Evolutionary conservation across 345 rosid species (phyloP).

Genomic region (Populus euphratica): DNA sequence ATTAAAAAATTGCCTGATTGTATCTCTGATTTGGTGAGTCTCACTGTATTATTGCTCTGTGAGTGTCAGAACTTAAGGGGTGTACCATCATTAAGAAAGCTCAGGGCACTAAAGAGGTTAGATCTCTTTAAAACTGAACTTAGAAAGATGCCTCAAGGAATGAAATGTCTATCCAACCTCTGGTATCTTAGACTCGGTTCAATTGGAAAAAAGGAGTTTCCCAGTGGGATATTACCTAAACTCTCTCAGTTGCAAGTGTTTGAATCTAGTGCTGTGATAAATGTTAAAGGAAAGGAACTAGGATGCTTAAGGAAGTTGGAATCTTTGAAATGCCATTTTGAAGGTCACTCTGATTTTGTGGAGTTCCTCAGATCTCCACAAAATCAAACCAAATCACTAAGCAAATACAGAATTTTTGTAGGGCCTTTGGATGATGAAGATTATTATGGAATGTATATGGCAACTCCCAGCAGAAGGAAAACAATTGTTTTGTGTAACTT

Average conservation of each 20-base stretch:
- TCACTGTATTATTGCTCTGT: too few species aligned
- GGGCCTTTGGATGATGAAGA: neutral
- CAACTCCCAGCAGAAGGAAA: too few species aligned
- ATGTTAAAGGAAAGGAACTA: slow-evolving; percentile 4
- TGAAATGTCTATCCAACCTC: neutral
- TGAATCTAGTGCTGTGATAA: too few species aligned
- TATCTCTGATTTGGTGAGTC: too few species aligned
- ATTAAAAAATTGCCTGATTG: too few species aligned
- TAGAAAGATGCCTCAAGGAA: slow-evolving; percentile 15
- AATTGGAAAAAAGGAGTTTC: too few species aligned
- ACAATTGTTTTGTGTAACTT: neutral
- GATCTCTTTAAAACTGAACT: neutral
- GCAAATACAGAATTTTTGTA: too few species aligned
- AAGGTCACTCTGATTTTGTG: neutral
- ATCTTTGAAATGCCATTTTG: neutral
- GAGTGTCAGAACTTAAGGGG: neutral
- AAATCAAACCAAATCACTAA: too few species aligned
- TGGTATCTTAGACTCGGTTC: too few species aligned
- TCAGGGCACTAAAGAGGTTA: slow-evolving; percentile 9
- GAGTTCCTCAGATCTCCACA: too few species aligned
- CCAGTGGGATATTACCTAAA: too few species aligned
- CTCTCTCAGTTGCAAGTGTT: neutral
- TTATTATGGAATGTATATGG: too few species aligned
- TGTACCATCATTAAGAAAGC: slow-evolving; percentile 20
- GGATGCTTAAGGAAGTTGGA: slow-evolving; percentile 7